These are phyloP conservation scores for Colletotrichum cordylinicola DNA, from an alignment of 2,329 filamentous ascomycete species.

Conservation along the genomic window DNA sequence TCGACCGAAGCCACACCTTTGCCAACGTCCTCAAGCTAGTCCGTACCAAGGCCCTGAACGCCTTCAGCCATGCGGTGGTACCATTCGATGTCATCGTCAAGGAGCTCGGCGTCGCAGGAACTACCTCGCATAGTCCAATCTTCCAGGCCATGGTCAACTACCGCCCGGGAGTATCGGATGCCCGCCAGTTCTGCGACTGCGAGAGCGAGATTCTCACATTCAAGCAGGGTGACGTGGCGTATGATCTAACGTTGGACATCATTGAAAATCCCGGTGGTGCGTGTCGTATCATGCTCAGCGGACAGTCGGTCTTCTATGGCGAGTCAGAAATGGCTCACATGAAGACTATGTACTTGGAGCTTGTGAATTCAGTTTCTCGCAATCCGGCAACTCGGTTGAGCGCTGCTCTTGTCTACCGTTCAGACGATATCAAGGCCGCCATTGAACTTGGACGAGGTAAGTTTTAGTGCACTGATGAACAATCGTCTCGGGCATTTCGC, in stretches of 20 bases:
- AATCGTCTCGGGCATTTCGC: no score
- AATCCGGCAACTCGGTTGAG: not conserved
- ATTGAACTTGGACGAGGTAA: not conserved
- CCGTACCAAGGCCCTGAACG: slow-evolving; percentile 29
- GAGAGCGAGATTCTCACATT: not conserved
- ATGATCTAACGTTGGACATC: not conserved
- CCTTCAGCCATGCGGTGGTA: slow-evolving; percentile 45
- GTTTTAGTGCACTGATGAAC: no score
- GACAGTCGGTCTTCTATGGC: not conserved
- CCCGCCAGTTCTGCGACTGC: not conserved
- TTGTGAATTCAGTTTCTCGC: not conserved
- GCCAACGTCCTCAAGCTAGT: not conserved
- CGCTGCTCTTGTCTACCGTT: not conserved
- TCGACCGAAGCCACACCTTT: not conserved
- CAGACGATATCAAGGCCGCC: not conserved
- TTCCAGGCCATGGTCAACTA: slow-evolving; percentile 52
- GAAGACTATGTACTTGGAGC: not conserved
- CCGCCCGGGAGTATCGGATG: slow-evolving; percentile 25
- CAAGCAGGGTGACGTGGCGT: not conserved
- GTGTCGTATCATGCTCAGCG: not conserved
- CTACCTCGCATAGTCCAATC: slow-evolving; percentile 44
- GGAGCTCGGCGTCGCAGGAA: slow-evolving; percentile 44
- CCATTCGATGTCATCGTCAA: slow-evolving; percentile 56
- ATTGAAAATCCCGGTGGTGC: not conserved
- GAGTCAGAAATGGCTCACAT: not conserved